Conservation (phyloP, 2,329 filamentous ascomycete genomes). For the Penicillium sp. region DNA sequence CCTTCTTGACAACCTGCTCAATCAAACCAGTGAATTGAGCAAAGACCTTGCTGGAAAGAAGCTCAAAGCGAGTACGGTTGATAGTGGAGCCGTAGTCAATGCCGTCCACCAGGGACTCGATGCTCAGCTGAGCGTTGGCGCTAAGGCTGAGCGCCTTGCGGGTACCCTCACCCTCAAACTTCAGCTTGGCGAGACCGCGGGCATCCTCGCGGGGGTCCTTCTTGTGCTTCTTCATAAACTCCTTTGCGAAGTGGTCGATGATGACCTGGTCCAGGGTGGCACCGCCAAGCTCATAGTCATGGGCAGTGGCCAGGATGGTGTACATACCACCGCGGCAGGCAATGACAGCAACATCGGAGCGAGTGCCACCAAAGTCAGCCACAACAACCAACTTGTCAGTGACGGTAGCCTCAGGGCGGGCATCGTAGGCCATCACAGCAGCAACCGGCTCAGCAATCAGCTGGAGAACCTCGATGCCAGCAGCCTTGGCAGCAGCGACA, state of each 20-base stretch:
- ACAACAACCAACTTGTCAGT: slow-evolving; percentile 90
- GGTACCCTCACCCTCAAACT: slow-evolving; percentile 83
- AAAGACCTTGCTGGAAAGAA: slow-evolving; percentile 82
- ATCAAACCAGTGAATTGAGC: slow-evolving; percentile 84
- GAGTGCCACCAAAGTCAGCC: slow-evolving; percentile 87
- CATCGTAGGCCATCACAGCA: slow-evolving; percentile 87
- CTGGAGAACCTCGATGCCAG: slow-evolving; percentile 86
- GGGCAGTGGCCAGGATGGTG: slow-evolving; percentile 86
- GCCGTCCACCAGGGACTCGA: slow-evolving; percentile 86
- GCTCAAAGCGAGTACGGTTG: slow-evolving; percentile 91
- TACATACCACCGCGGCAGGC: slow-evolving; percentile 94
- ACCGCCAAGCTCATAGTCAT: slow-evolving; percentile 94
- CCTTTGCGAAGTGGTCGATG: slow-evolving; percentile 96
- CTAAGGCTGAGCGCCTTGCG: slow-evolving; percentile 92
- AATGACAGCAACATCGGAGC: slow-evolving; percentile 87
- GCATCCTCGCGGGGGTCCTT: slow-evolving; percentile 81
- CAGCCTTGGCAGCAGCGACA: slow-evolving; percentile 73
- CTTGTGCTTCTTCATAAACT: slow-evolving; percentile 97
- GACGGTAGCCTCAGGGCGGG: slow-evolving; percentile 70
- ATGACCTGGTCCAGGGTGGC: slow-evolving; percentile 84
- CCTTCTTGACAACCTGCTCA: slow-evolving; percentile 83
- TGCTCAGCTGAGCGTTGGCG: slow-evolving; percentile 84
- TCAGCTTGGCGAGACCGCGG: slow-evolving; percentile 85
- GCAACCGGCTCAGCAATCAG: slow-evolving; percentile 90
- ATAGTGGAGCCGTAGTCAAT: slow-evolving; percentile 89